Percentiles rank a stretch among this genome's conserved stretches.
Evolutionary conservation across 495 filamentous ascomycete genomes (phyloP).

Genomic region (Podospora bellae-mahoneyi): DNA sequence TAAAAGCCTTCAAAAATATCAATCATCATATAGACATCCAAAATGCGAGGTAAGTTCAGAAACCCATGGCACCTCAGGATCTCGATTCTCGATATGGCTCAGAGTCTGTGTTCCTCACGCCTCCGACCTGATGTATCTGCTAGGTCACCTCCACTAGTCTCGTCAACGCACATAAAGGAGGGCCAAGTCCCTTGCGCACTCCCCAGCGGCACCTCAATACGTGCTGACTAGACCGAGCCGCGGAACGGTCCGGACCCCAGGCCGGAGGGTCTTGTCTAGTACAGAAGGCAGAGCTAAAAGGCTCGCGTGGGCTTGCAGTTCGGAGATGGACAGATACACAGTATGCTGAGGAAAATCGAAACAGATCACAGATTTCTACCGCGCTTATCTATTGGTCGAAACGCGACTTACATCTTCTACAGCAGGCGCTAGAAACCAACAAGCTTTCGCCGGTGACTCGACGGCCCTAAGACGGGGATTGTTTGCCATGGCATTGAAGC

Average conservation of each 20-base stretch:
- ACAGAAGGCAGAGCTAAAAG: not conserved
- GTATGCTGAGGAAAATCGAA: too few species aligned
- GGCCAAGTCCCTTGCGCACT: too few species aligned
- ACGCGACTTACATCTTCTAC: not conserved
- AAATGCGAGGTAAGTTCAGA: not conserved
- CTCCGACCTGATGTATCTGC: too few species aligned
- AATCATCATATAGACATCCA: not conserved
- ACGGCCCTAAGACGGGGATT: not conserved
- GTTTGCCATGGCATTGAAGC: not conserved
- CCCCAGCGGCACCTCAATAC: too few species aligned
- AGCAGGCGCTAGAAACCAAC: too few species aligned
- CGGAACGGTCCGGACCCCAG: not conserved
- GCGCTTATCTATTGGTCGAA: not conserved
- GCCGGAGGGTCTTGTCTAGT: not conserved
- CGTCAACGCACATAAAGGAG: too few species aligned
- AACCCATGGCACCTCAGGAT: not conserved
- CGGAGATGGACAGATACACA: not conserved
- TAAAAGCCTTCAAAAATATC: not conserved
- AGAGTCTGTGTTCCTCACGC: not conserved
- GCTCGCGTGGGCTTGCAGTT: too few species aligned
- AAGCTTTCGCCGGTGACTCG: not conserved
- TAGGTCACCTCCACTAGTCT: too few species aligned
- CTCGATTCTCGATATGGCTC: not conserved
- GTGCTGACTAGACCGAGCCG: too few species aligned
- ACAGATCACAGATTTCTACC: too few species aligned